These are phyloP conservation scores for Liriodendron chinense DNA, from an alignment of 164 flowering plant species.

Conservation along the genomic window DNA sequence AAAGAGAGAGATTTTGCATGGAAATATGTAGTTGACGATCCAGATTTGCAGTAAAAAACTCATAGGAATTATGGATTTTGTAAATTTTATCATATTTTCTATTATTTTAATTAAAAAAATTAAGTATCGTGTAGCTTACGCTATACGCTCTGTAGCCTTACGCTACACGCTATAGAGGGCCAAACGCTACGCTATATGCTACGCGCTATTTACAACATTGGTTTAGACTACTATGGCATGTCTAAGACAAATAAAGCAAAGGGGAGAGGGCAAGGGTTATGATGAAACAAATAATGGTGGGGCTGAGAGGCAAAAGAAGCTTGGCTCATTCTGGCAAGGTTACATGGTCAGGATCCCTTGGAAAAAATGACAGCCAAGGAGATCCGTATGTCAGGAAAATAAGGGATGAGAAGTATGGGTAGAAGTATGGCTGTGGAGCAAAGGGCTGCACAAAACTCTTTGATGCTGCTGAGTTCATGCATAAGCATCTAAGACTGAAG, in stretches of 20 bases:
- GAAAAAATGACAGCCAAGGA: conserved; percentile 94
- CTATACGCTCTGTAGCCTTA: too few relatives aligned
- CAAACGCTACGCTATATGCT: too few relatives aligned
- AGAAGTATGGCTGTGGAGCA: conserved; percentile 99
- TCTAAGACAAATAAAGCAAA: conserved; percentile 75
- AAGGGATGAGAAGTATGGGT: conserved; percentile 98
- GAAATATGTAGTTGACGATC: too few relatives aligned
- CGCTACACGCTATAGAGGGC: too few relatives aligned
- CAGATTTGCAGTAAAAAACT: too few relatives aligned
- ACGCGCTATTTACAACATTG: too few relatives aligned
- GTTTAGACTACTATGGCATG: conserved; percentile 96
- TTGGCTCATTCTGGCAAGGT: conserved; percentile 85
- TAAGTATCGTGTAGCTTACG: too few relatives aligned
- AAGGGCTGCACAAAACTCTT: conserved; percentile 99
- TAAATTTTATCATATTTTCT: too few relatives aligned
- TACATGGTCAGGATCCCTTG: conserved; percentile 82
- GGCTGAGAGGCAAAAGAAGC: conserved; percentile 83
- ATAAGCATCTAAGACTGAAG: conserved; percentile 91
- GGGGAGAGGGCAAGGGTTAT: conserved; percentile 64
- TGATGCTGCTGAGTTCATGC: conserved; percentile 96
- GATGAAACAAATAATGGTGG: conserved; percentile 45
- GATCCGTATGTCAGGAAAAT: conserved; percentile 90
- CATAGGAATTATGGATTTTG: too few relatives aligned
- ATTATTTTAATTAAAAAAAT: too few relatives aligned
- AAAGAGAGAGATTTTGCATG: too few relatives aligned